Base-by-base conservation (phyloP, 441 rosid species). In the Omphalea diandra region DNA sequence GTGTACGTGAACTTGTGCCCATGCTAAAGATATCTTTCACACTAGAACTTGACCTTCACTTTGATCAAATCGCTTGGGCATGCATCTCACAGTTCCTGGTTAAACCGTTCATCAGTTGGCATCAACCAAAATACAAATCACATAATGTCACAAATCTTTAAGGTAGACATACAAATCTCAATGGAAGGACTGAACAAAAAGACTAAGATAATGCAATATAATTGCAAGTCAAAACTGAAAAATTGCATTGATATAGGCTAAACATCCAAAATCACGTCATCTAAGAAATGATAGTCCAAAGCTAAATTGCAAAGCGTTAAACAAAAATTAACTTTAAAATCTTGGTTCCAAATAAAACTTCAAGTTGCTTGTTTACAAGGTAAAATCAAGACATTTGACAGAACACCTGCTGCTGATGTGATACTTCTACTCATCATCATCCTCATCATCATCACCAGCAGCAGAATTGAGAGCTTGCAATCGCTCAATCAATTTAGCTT, bases 381-480 rank as follows among this genome's bases (percentile, higher is more conserved):
- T 55, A 46, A 50, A 2, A 29, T 41, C 8, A 26, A 36, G 0
- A 26, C 47, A 24, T 67, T 18, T n/a, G 10, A 49, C 61, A 62
- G 63, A n/a, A n/a, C 50, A 14, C n/a, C 11, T 4, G 60, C n/a
- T n/a, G n/a, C 58, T 17, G 22, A 31, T 11, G 32, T 31, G 1
- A n/a, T 2, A 17, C 27, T 63, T 72, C 76, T 76, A 52, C 15
- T 52, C 56, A 52, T 47, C 54, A 33, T 55, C 68, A 26, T 75
- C 73, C 5, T 90, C 96, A 11, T 83, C 86, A 7, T 83, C 90
- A 0, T 70, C 87, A 0, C 76, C 95, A 24, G 72, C 91, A 1
- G 90, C 96, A 0, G 87, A 80, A 72, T 91, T 91, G 57, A 91
- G 87, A 67, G 88, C 85, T 35, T 69, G 71, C 59, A 91, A 66